These are phyloP conservation scores for Aspergillus sclerotialis DNA, from an alignment of 2,329 filamentous ascomycete species.

Conservation along the genomic window DNA sequence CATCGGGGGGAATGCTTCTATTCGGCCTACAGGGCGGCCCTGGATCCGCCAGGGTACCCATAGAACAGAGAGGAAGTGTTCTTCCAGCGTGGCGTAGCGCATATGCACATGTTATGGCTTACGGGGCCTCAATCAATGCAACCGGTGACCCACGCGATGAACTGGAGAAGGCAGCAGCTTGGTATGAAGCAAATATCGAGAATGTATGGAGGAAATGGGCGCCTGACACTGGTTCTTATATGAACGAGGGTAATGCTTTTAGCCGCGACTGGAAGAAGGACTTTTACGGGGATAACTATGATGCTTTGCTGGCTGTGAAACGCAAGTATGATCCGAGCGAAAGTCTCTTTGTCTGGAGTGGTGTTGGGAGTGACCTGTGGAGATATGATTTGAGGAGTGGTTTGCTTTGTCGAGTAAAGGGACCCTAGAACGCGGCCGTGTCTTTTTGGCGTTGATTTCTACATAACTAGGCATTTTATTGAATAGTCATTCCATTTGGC, in stretches of 20 bases:
- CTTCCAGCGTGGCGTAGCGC: conserved; percentile 27
- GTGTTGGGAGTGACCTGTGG: conserved; percentile 16
- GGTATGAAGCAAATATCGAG: conserved; percentile 10
- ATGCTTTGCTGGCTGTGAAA: conserved; percentile 17
- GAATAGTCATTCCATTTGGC: no score
- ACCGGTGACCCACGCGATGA: conserved; percentile 4
- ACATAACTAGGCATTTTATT: no score
- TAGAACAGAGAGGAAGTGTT: conserved; percentile 9
- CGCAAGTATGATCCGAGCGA: conserved; percentile 19
- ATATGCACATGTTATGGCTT: conserved; percentile 25
- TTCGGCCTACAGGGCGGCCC: conserved; percentile 18
- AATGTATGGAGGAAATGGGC: conserved; percentile 21
- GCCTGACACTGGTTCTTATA: conserved; percentile 33
- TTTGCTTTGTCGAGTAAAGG: conserved; percentile 9
- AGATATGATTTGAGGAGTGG: conserved; percentile 13
- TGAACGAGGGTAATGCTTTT: conserved; percentile 36
- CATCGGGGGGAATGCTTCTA: conserved; percentile 14
- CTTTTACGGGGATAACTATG: conserved; percentile 22
- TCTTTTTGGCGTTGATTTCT: no score
- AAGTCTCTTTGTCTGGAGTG: conserved; percentile 11
- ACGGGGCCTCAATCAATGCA: conserved; percentile 12
- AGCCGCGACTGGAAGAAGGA: conserved; percentile 13
- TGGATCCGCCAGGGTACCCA: conserved; percentile 3
- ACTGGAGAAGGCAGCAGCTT: conserved; percentile 1
- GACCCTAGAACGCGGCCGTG: no score